Evolutionary conservation across 2,329 filamentous ascomycete genomes (phyloP).

Genomic region (Iodosphaeria phyllophila): DNA sequence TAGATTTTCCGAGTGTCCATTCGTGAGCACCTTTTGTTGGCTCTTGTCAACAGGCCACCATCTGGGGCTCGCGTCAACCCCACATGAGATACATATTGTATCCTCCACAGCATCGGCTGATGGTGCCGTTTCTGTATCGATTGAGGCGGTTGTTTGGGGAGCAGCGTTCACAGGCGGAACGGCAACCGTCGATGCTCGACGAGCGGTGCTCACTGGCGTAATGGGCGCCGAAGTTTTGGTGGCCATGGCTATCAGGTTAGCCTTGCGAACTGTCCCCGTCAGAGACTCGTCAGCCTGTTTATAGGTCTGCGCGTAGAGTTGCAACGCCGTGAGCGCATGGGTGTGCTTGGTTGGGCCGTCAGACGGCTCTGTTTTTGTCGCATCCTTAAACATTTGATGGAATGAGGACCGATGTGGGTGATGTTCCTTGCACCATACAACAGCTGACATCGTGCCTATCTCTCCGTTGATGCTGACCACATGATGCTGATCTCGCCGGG

Average conservation of each 20-base stretch:
- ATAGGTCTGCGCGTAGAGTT: conserved; percentile 73
- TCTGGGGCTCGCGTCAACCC: conserved; percentile 52
- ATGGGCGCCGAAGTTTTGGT: conserved; percentile 31
- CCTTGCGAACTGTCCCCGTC: conserved; percentile 85
- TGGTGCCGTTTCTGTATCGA: conserved; percentile 10
- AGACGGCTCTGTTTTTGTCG: too few relatives aligned
- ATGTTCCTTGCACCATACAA: conserved; percentile 85
- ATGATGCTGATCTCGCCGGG: conserved; percentile 60
- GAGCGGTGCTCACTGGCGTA: conserved; percentile 13
- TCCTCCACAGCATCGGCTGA: conserved; percentile 16
- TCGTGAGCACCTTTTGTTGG: conserved; percentile 31
- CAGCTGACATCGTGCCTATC: conserved; percentile 65
- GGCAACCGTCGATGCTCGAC: too few relatives aligned
- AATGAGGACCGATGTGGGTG: conserved; percentile 50
- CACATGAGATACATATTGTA: conserved; percentile 44
- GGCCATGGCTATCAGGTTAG: conserved; percentile 53
- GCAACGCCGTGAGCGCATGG: conserved; percentile 64
- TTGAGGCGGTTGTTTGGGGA: conserved; percentile 8
- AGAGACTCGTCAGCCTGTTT: conserved; percentile 86
- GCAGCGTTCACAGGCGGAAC: too few relatives aligned
- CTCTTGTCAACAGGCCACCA: conserved; percentile 46
- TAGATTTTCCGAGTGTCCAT: conserved; percentile 28
- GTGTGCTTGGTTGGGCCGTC: too few relatives aligned
- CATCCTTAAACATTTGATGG: conserved; percentile 48
- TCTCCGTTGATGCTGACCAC: conserved; percentile 70